Base-by-base conservation (phyloP, 371 early-diverging fungal species). In the Rhizopus delemar region DNA sequence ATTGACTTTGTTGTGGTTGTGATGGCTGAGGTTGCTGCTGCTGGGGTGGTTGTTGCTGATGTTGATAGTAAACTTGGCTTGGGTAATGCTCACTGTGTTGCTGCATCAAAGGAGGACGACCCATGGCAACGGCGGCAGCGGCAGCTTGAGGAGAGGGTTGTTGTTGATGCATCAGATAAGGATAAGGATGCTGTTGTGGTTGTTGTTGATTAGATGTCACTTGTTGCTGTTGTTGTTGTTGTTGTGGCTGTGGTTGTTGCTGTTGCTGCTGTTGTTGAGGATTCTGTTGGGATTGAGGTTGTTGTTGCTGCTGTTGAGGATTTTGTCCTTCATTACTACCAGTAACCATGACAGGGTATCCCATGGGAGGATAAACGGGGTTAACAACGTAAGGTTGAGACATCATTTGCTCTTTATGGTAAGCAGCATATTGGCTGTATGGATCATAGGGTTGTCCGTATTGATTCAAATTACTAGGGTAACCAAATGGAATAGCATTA, bases 371-470 rank as follows among this genome's bases (percentile, higher is more conserved):
- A 53, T 74, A 74, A 48, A 32, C 63, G 63, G 73, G 68, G 46
- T 76, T 76, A 8, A 76, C 73, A 56, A 74, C 72, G 49, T 73
- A 76, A 13, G 71, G 71, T 32, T 72, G 68, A 53, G 67, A 57
- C 72, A 71, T 75, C 71, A 75, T 75, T 39, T 56, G 65, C 16
- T 73, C 70, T 43, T 71, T 64, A 43, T 71, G 70, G 48, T 73
- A 66, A 28, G 60, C 51, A 46, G 69, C 56, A 41, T 77, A 77
- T 50, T 69, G 70, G 28, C 59, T 46, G 41, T 78, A 75, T 31
- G 75, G 61, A 51, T 75, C 73, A 57, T 75, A 75, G 53, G 71
- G 73, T 64, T 75, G 78, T 31, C 74, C 74, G 46, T 78, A 78
- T 59, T 78, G 78, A 53, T 75, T 73, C 43, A 78, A 51, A 53